These are phyloP conservation scores for Chlamydomonas urium DNA, from an alignment of 139 green algal genomes.

Conservation along the genomic window DNA sequence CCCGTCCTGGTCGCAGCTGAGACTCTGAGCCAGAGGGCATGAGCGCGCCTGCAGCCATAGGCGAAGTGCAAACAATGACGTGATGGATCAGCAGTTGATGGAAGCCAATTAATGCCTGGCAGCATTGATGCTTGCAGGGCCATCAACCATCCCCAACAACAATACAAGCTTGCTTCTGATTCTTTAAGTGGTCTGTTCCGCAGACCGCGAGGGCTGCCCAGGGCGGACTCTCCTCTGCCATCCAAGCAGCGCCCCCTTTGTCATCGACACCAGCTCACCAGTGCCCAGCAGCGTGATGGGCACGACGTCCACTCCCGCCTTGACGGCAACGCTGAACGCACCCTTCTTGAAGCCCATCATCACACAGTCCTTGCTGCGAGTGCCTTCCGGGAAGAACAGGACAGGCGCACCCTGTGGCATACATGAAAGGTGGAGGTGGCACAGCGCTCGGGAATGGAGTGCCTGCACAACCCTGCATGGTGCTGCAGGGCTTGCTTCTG, in stretches of 20 bases:
- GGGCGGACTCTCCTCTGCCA: neutral
- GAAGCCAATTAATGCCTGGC: too few species aligned
- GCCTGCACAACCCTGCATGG: neutral
- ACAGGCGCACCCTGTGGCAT: slow-evolving; percentile 27
- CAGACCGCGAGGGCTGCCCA: neutral
- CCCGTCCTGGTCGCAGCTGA: slow-evolving; percentile 62
- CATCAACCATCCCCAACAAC: too few species aligned
- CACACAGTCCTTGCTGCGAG: slow-evolving; percentile 42
- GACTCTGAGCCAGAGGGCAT: slow-evolving; percentile 85
- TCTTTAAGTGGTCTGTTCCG: neutral
- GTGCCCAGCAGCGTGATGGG: slow-evolving; percentile 89
- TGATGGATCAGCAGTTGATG: too few species aligned
- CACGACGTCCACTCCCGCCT: slow-evolving; percentile 79
- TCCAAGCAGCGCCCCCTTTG: neutral
- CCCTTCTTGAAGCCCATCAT: slow-evolving; percentile 90
- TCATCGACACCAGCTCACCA: slow-evolving; percentile 21
- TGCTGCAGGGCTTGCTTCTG: too few species aligned
- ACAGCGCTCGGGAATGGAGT: neutral
- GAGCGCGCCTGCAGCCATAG: slow-evolving; percentile 44
- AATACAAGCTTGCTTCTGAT: too few species aligned
- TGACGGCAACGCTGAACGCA: slow-evolving; percentile 91
- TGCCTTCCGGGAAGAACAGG: slow-evolving; percentile 54
- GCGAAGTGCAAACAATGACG: neutral
- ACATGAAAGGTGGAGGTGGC: neutral
- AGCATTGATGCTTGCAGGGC: too few species aligned